phyloP scores from a whole-genome alignment of 108 stramenopile species.

The Pseudonitzschia multiseries region DNA sequence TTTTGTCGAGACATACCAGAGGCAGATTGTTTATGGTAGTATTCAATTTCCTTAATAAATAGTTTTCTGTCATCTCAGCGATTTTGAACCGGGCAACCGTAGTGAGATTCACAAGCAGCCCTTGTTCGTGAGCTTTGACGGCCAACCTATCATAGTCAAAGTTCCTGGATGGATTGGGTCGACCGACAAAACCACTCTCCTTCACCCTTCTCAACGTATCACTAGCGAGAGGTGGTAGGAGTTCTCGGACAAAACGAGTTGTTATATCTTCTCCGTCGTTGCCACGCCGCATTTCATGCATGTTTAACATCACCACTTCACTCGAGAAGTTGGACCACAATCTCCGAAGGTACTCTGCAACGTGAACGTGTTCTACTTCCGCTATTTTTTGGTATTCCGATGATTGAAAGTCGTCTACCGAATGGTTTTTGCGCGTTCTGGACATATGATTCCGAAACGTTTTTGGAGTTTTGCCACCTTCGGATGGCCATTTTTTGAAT shows the following conservation, averaged over 20 bases:
- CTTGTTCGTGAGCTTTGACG: not conserved
- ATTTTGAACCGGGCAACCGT: not conserved
- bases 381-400: not conserved
- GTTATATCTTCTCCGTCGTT: not conserved
- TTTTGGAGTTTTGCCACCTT: conserved; percentile 6
- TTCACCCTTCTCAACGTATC: not conserved
- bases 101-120: conserved; percentile 2
- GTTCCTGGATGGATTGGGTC: conserved; percentile 6
- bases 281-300: not conserved
- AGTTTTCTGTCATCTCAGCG: not conserved
- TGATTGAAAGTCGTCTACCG: not conserved
- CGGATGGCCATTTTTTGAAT: conserved; percentile 4
- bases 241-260: not conserved
- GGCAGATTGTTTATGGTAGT: not conserved
- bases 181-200: not conserved
- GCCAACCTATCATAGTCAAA: not conserved
- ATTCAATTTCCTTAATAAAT: not conserved
- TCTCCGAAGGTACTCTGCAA: conserved; percentile 1
- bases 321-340: not conserved
- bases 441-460: not conserved
- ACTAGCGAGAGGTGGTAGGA: not conserved
- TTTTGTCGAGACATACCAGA: not conserved
- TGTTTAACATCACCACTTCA: not conserved
- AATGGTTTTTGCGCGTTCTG: not conserved
- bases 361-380: not conserved